Percentiles rank a stretch among this genome's conserved stretches.
Evolutionary conservation across 1,139 yeast species (phyloP).

Genomic region (Petasospora fabianii): DNA sequence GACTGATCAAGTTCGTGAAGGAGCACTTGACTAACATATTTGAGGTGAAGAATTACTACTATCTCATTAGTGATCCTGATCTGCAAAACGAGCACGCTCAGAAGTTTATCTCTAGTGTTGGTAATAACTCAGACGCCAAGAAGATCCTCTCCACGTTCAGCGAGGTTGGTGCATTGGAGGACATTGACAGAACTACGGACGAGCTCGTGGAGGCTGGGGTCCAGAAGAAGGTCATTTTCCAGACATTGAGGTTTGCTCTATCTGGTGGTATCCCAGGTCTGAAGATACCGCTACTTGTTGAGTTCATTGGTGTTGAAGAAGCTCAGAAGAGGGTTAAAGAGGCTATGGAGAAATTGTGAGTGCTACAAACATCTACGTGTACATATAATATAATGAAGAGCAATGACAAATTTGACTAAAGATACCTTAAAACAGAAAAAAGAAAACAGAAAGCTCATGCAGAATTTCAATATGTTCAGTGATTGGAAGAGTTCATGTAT

Average conservation of each 20-base stretch:
- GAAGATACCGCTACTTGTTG: slow-evolving; percentile 56
- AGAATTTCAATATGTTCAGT: too few relatives aligned
- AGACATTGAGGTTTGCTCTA: slow-evolving; percentile 64
- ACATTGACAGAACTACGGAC: slow-evolving; percentile 24
- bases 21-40: slow-evolving; percentile 43
- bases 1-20: slow-evolving; percentile 27
- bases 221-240: slow-evolving; percentile 51
- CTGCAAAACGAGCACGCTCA: slow-evolving; percentile 25
- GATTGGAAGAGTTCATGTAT: too few relatives aligned
- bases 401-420: too few relatives aligned
- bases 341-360: slow-evolving; percentile 1
- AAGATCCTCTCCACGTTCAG: slow-evolving; percentile 20
- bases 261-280: slow-evolving; percentile 73
- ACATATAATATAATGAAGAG: too few relatives aligned
- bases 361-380: not conserved
- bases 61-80: slow-evolving; percentile 45
- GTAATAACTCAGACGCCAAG: not conserved
- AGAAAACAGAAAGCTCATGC: too few relatives aligned
- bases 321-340: slow-evolving; percentile 35
- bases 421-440: too few relatives aligned
- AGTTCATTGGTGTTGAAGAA: slow-evolving; percentile 51
- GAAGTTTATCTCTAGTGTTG: slow-evolving; percentile 17
- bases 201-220: slow-evolving; percentile 17
- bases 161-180: slow-evolving; percentile 19
- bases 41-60: slow-evolving; percentile 48